These are phyloP conservation scores for Boletus bicolor DNA, from an alignment of 768 basidiomycete genomes.

Conservation along the genomic window DNA sequence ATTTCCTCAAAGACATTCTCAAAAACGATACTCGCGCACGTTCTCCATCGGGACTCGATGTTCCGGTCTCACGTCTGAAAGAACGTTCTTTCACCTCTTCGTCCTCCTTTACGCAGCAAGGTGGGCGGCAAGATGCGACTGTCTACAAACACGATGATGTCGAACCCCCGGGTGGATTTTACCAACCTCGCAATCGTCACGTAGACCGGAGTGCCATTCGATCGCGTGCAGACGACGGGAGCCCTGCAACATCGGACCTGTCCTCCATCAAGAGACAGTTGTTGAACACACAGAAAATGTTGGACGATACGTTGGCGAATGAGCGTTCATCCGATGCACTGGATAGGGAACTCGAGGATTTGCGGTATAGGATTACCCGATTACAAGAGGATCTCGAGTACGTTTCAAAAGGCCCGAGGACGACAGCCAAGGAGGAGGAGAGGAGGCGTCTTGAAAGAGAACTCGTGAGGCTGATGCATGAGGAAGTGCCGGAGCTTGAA, in stretches of 20 bases:
- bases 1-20: slow-evolving; percentile 83
- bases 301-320: slow-evolving; percentile 71
- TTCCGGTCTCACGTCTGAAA: slow-evolving; percentile 59
- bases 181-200: slow-evolving; percentile 79
- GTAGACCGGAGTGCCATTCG: slow-evolving; percentile 82
- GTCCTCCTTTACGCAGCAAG: slow-evolving; percentile 44
- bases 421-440: slow-evolving; percentile 78
- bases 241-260: slow-evolving; percentile 60
- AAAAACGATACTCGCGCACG: slow-evolving; percentile 80
- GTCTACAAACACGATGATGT: slow-evolving; percentile 83
- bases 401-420: slow-evolving; percentile 69
- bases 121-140: slow-evolving; percentile 79
- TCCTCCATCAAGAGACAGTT: slow-evolving; percentile 85
- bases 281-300: slow-evolving; percentile 71
- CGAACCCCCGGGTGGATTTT: slow-evolving; percentile 59
- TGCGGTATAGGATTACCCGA: slow-evolving; percentile 79
- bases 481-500: slow-evolving; percentile 88
- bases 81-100: slow-evolving; percentile 67
- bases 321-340: slow-evolving; percentile 84
- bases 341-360: slow-evolving; percentile 85
- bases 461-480: slow-evolving; percentile 80
- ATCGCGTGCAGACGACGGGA: slow-evolving; percentile 64
- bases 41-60: slow-evolving; percentile 51
- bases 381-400: slow-evolving; percentile 93
- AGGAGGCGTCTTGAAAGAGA: slow-evolving; percentile 84